Base-by-base conservation (phyloP, 2,329 filamentous ascomycete species). In the Phialophora expanda region DNA sequence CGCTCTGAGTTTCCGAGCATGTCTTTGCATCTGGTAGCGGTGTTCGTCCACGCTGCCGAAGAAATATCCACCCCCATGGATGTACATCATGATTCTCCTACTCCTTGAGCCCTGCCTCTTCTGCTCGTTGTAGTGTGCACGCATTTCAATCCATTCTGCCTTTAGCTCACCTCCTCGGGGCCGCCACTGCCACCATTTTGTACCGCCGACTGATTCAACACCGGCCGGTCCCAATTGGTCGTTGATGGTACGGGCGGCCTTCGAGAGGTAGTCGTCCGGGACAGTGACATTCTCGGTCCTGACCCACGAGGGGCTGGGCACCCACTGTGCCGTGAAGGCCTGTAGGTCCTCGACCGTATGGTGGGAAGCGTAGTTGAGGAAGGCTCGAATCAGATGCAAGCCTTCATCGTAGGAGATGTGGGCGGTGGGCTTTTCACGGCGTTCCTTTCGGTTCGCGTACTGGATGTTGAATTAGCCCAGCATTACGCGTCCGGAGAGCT, bases 81-180 rank as follows among this genome's bases (percentile, higher is more conserved):
- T 84, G 78, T 98, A 98, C 26, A 99, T 82, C 86, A 98, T 97
- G 65, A 96, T 88, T 60, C 93, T 87, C 71, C 88, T 88, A 20
- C 86, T 85, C 24, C 84, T 83, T 56, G 87, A 85, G 17, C 80
- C 80, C 0, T 80, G 79, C 74, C 85, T 86, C 76, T 88, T 89
- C 64, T 92, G 87, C 74, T 90, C 88, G 66, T 89, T 83, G 74
- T 91, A 89, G 76, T 98, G 90, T 59, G 87, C 84, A 71, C 87
- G 89, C 93, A 97, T 97, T 83, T 98, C 95, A 71, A 99, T 92
- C 94, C 93, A 98, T 76, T 99, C 94, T 0, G 90, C 93, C 73
- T 88, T 87, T 30, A 97, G 80, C 0, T 87, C 83, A 55, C 80
- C 84, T 28, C 87, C 84, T 4, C 86, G 86, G 61, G 87, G 86